Conservation (phyloP, 2,329 filamentous ascomycete species). For the Myriosclerotinia scirpicola region DNA sequence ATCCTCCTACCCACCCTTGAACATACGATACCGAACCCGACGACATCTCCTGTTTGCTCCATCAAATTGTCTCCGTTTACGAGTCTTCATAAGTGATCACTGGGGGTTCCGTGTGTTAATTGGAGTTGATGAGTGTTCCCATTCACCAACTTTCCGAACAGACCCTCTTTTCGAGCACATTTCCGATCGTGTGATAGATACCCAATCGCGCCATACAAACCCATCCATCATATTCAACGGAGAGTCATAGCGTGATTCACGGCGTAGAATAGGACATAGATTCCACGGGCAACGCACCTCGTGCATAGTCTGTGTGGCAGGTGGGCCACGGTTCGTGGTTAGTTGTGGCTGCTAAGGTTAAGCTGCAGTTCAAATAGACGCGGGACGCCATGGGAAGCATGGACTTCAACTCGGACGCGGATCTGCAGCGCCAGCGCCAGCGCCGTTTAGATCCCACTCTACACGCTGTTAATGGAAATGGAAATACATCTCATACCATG, state of each 20-base stretch:
- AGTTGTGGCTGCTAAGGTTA: not conserved
- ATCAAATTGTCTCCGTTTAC: not conserved
- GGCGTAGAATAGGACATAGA: not conserved
- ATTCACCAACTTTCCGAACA: not conserved
- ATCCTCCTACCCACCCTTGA: slow-evolving; percentile 20
- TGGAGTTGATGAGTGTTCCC: too few species aligned
- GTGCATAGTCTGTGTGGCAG: not conserved
- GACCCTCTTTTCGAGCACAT: not conserved
- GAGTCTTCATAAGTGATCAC: not conserved
- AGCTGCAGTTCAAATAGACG: not conserved
- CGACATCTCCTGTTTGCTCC: slow-evolving; percentile 17
- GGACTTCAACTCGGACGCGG: slow-evolving; percentile 1
- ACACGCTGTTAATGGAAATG: not conserved
- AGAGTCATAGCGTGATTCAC: slow-evolving; percentile 11
- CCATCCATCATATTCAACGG: not conserved
- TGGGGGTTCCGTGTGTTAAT: too few species aligned
- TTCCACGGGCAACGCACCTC: not conserved
- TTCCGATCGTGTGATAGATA: not conserved
- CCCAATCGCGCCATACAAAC: not conserved
- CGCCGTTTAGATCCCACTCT: not conserved
- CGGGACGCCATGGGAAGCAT: slow-evolving; percentile 16
- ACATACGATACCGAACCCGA: slow-evolving; percentile 20
- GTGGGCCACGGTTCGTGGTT: slow-evolving; percentile 15
- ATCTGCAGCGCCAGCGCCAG: not conserved
- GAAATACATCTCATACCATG: not conserved